Evolutionary conservation across 2,329 filamentous ascomycete species (phyloP).

Genomic region (Tympanopsis confertula): DNA sequence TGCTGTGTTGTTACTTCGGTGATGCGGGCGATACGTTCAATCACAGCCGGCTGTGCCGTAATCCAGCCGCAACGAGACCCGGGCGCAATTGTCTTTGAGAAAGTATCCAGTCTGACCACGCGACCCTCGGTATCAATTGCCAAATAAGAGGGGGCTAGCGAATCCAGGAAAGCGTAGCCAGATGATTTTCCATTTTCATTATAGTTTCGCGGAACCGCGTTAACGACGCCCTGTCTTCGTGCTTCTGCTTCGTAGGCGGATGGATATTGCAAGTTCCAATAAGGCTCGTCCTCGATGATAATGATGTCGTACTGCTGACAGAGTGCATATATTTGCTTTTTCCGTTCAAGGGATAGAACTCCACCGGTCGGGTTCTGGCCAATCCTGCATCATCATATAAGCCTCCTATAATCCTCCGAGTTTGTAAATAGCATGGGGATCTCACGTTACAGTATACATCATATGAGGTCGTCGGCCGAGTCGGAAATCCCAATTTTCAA

Average conservation of each 20-base stretch:
- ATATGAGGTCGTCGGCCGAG: conserved; percentile 69
- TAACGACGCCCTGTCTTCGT: too few species aligned
- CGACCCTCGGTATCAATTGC: conserved; percentile 74
- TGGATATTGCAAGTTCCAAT: conserved; percentile 88
- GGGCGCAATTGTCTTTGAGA: conserved; percentile 84
- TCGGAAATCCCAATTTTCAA: conserved; percentile 69
- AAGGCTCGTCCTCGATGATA: conserved; percentile 88
- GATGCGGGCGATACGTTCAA: conserved; percentile 66
- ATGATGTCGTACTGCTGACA: conserved; percentile 78
- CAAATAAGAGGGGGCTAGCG: conserved; percentile 71
- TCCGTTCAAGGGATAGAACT: conserved; percentile 60
- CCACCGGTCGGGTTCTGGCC: conserved; percentile 83
- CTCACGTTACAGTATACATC: conserved; percentile 81
- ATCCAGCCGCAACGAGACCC: conserved; percentile 87
- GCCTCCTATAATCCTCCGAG: too few species aligned
- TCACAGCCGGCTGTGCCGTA: conserved; percentile 67
- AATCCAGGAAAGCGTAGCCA: conserved; percentile 72
- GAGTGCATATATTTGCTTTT: conserved; percentile 68
- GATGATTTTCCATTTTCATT: conserved; percentile 11
- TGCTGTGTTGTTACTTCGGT: conserved; percentile 68
- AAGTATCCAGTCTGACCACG: conserved; percentile 82
- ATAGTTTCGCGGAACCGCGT: too few species aligned
- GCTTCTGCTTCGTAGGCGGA: too few species aligned
- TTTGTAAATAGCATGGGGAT: too few species aligned
- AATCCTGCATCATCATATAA: too few species aligned